These are phyloP conservation scores for Celoporthe dispersa DNA, from an alignment of 2,329 filamentous ascomycete genomes.

Conservation along the genomic window DNA sequence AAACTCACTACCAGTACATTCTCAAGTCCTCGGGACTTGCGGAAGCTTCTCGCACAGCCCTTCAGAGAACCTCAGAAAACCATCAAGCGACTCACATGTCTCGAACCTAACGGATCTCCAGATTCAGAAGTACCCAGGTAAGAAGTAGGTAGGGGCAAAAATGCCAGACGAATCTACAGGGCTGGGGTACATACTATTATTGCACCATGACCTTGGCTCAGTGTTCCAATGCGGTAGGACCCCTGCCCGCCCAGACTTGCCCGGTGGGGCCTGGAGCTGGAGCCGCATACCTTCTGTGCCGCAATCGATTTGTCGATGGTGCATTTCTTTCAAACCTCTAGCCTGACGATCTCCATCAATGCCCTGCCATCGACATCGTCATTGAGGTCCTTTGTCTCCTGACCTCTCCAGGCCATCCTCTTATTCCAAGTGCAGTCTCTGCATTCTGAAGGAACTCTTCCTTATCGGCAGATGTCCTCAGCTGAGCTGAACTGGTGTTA, in stretches of 20 bases:
- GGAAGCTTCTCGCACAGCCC: not conserved
- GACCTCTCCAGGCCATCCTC: constrained; percentile 3
- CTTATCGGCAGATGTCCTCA: not conserved
- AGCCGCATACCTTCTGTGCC: constrained; percentile 1
- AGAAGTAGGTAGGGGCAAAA: not conserved
- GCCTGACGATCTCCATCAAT: constrained; percentile 4
- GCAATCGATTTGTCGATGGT: constrained; percentile 16
- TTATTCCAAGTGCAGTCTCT: not conserved
- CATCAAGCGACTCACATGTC: not conserved
- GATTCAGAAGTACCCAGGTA: not conserved
- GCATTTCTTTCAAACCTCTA: constrained; percentile 22
- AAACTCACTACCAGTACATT: not conserved
- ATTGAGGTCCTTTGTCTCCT: constrained; percentile 17
- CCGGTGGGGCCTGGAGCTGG: not conserved
- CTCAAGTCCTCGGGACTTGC: not conserved
- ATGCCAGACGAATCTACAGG: not conserved
- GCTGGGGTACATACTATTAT: not conserved
- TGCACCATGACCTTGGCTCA: not conserved
- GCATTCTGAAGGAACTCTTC: not conserved
- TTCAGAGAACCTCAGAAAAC: not conserved
- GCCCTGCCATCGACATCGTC: constrained; percentile 16
- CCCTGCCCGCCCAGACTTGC: not conserved
- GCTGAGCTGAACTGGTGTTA: not conserved
- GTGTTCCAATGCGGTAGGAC: constrained; percentile 7
- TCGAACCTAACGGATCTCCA: too few relatives aligned